Evolutionary conservation across 257 asterid genomes (phyloP).

Genomic region (Anisodus acutangulus): DNA sequence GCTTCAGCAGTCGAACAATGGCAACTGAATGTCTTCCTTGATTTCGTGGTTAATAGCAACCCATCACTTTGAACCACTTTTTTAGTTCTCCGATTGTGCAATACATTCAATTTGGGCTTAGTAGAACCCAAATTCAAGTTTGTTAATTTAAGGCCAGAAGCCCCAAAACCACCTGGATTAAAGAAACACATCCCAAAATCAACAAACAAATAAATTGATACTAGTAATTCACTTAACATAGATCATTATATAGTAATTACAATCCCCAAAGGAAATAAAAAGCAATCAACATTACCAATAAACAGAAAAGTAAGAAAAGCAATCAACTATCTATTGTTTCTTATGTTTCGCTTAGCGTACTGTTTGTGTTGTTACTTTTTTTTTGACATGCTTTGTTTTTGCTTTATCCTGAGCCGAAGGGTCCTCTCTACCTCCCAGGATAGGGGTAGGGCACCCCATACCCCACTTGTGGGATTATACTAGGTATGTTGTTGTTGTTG

Average conservation of each 20-base stretch:
- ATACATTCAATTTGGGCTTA: constrained; percentile 49
- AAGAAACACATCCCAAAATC: constrained; percentile 25
- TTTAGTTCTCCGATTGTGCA: constrained; percentile 38
- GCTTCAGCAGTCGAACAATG: constrained; percentile 47
- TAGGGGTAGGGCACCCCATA: too few relatives aligned
- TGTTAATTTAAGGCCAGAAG: constrained; percentile 56
- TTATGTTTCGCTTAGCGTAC: too few relatives aligned
- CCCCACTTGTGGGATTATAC: too few relatives aligned
- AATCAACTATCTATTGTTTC: too few relatives aligned
- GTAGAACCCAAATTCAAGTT: constrained; percentile 48
- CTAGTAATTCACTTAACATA: background rate
- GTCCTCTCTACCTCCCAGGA: too few relatives aligned
- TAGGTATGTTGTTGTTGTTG: too few relatives aligned
- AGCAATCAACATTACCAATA: background rate
- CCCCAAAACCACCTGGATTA: constrained; percentile 63
- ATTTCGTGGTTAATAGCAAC: constrained; percentile 43
- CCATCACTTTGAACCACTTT: constrained; percentile 46
- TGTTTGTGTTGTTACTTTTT: too few relatives aligned
- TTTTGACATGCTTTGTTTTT: too few relatives aligned
- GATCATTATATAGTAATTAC: background rate
- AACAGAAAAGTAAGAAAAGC: background rate
- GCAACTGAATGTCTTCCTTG: constrained; percentile 49
- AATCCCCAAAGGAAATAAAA: background rate
- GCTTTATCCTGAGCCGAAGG: too few relatives aligned
- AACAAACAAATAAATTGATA: background rate